Evolutionary conservation across 1,139 yeast species (phyloP), one percentile per base, ranked within the genome.

Genomic region (Kodamaea suecica): DNA sequence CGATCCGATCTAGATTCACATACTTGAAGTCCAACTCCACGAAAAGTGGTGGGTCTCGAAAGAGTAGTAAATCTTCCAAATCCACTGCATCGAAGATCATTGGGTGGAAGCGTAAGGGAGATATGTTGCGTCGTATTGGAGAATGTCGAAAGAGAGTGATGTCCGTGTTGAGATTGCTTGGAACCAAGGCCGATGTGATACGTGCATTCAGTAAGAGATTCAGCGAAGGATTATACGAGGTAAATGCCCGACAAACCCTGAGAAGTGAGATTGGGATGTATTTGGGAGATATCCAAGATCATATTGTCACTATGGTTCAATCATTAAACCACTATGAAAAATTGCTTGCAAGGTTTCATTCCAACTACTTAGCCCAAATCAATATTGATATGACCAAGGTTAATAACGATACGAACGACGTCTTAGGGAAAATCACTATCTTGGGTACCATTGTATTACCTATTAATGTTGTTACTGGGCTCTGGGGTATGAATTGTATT

Each of bases 401-500:
- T n/a, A 92, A 90, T 60, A 92, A 92, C 52, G 97, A 90, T 49
- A 90, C 95, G 74, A 92, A 92, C 57, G 97, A 92, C 53, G 96
- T 90, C 3, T 73, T 92, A 52, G 95, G 97, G 3, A 86, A 90
- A 55, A 86, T 92, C 38, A 87, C 97, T 5, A 83, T 92, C 28
- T 65, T 92, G 43, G 98, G 98, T 72, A 88, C 97, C 0, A 85
- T 92, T 41, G 95, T 92, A 6, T 66, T 92, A 41, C 98, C 98
- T 3, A 77, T 92, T 73, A 92, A 92, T 55, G 86, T 92, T 38
- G 82, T 92, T 16, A 92, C 98, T 1, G 98, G 98, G 19, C 66
- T 92, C 35, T 92, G 97, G 97, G 98, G 98, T 41, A 92, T 92
- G 98, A 92, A 92, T 63, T 95, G 95, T 45, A 49, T 85, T 8